Percentiles rank a stretch among this genome's conserved stretches.
These are phyloP conservation scores for Adiantum capillusveneris DNA, from an alignment of 75 land plant genomes.

Conservation along the genomic window DNA sequence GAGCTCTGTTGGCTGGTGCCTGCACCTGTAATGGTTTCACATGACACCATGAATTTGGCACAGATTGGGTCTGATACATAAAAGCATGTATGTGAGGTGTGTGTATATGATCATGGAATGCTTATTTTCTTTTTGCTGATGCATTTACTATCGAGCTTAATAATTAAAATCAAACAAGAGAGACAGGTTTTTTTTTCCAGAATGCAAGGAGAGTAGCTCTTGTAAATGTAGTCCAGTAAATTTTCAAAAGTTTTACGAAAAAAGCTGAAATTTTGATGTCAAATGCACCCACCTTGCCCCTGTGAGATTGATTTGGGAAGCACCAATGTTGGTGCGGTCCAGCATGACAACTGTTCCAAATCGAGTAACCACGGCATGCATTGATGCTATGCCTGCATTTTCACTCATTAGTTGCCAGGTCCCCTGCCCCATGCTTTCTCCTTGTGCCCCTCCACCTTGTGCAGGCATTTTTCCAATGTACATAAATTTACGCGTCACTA, in stretches of 20 bases:
- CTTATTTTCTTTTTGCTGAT: too few species aligned
- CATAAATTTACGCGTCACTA: neutral
- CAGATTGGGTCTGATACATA: too few species aligned
- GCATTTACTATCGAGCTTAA: too few species aligned
- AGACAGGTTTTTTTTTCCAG: too few species aligned
- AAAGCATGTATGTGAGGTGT: too few species aligned
- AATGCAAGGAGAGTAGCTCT: too few species aligned
- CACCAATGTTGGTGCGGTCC: constrained; percentile 29
- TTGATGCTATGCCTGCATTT: constrained; percentile 29
- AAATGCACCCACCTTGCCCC: neutral
- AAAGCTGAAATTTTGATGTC: too few species aligned
- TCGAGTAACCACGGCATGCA: constrained; percentile 30
- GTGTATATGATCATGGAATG: too few species aligned
- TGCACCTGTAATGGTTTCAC: neutral
- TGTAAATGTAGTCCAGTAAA: too few species aligned
- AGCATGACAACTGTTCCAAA: constrained; percentile 18
- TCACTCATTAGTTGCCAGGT: constrained; percentile 8
- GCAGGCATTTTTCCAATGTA: neutral
- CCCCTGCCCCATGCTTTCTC: constrained; percentile 3
- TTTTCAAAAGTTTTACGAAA: too few species aligned
- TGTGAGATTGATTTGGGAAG: constrained; percentile 19
- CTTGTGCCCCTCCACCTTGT: neutral
- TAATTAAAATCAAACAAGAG: too few species aligned
- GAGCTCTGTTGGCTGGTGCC: constrained; percentile 1
- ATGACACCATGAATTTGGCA: too few species aligned